phyloP scores from a whole-genome alignment of 257 asterid genomes.

The Coffea eugenioides region DNA sequence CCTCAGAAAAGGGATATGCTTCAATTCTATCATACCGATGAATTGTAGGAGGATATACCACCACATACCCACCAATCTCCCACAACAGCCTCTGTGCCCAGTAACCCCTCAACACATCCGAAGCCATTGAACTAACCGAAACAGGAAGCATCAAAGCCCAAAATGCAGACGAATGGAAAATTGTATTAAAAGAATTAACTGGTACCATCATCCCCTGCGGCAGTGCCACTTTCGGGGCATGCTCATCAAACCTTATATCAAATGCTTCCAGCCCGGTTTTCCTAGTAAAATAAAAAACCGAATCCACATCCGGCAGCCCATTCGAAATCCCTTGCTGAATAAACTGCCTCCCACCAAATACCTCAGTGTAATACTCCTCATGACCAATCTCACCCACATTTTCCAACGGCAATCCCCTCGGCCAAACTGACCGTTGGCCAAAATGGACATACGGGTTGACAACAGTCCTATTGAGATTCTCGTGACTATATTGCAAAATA shows the following conservation, averaged over 20 bases:
- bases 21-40: slow-evolving; percentile 69
- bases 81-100: slow-evolving; percentile 95
- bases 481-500: slow-evolving; percentile 87
- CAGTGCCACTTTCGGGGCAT: slow-evolving; percentile 85
- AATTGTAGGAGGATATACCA: slow-evolving; percentile 85
- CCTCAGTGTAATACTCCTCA: slow-evolving; percentile 85
- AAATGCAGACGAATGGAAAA: slow-evolving; percentile 87
- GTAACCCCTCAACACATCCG: slow-evolving; percentile 93
- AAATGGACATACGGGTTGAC: slow-evolving; percentile 96
- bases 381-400: slow-evolving; percentile 85
- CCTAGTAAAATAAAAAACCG: slow-evolving; percentile 89
- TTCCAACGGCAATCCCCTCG: slow-evolving; percentile 91
- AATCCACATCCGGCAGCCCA: slow-evolving; percentile 96
- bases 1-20: slow-evolving; percentile 90
- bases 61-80: slow-evolving; percentile 96
- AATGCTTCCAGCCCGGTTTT: slow-evolving; percentile 75
- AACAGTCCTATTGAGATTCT: slow-evolving; percentile 77
- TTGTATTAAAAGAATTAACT: slow-evolving; percentile 80
- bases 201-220: slow-evolving; percentile 99
- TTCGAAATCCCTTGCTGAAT: slow-evolving; percentile 95
- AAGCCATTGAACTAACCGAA: slow-evolving; percentile 95
- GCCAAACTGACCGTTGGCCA: slow-evolving; percentile 98
- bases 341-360: slow-evolving; percentile 86
- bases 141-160: slow-evolving; percentile 98
- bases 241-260: slow-evolving; percentile 77